Conservation (phyloP, 2,329 filamentous ascomycete genomes). For the Dothistroma pini region DNA sequence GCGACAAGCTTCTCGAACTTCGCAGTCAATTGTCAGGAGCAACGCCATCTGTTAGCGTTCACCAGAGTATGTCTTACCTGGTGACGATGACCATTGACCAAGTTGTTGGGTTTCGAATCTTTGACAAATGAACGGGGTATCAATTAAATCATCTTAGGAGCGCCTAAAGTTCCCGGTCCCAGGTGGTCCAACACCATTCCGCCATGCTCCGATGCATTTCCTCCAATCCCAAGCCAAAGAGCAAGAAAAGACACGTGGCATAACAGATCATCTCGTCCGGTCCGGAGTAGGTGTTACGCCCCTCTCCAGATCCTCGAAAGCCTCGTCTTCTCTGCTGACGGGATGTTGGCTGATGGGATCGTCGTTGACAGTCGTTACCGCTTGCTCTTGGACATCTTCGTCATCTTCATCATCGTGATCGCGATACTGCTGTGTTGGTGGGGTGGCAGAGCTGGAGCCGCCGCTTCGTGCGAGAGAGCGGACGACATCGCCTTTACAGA, state of each 20-base stretch:
- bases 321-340: constrained; percentile 34
- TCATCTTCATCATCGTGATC: constrained; percentile 26
- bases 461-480: constrained; percentile 37
- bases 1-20: too few species aligned
- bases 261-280: constrained; percentile 12
- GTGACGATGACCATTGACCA: too few species aligned
- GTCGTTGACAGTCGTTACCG: constrained; percentile 30
- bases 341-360: constrained; percentile 32
- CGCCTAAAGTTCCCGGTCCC: background rate
- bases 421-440: constrained; percentile 17
- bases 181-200: background rate
- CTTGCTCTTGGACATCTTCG: constrained; percentile 34
- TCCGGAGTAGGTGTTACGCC: constrained; percentile 23
- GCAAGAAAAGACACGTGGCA: background rate
- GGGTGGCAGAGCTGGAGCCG: constrained; percentile 17
- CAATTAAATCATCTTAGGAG: background rate
- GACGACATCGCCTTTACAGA: constrained; percentile 97
- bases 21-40: too few species aligned
- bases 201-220: background rate
- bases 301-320: constrained; percentile 36
- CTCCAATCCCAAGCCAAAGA: background rate
- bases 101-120: too few species aligned
- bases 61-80: too few species aligned
- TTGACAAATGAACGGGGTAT: background rate
- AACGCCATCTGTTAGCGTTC: too few species aligned